Base-by-base conservation (phyloP, 306 rosid species). In the Fragaria vesca region DNA sequence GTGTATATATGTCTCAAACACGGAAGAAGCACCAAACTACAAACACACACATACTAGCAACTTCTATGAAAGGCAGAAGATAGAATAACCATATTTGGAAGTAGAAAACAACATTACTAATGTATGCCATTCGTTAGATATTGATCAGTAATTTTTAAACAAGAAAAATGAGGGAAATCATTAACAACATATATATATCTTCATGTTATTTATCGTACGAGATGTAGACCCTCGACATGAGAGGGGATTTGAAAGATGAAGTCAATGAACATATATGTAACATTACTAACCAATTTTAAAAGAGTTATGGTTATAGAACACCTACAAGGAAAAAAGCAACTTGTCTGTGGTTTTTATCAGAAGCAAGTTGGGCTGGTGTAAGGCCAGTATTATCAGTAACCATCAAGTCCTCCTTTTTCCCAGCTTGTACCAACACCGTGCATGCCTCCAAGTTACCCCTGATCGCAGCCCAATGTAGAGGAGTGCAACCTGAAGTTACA, bases 271-370 rank as follows among this genome's bases (percentile, higher is more conserved):
- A 71, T 71, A 54, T 36, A 84, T 76, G 78, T 62, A 66, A 71
- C 62, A 85, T 77, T 71, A 81, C 80, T 75, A 80, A 79, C 79
- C 79, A 88, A 88, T 72, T 13, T 75, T 47, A 79, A 73, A 80
- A 81, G 71, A 70, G 62, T 45, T 77, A 81, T 81, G 76, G 81
- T 81, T 78, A 90, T 48, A 86, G 76, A 86, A 78, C 83, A 95
- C 99, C 76, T 91, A 96, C 99, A 79, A 96, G 99, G 91, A 96
- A 96, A 89, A 96, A 93, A 38, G 99, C 99, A 86, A 96, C 98
- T 83, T 91, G 99, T 93, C 96, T 87, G 85, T 96, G 99, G 82
- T 85, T 92, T 88, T 93, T 96, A 82, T 96, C 94, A 40, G 99
- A 85, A 67, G 99, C 98, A 72, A 96, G 99, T 77, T 96, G 99